Evolutionary conservation across 106 monocot species (phyloP).

Genomic region (Agapanthus africanus): DNA sequence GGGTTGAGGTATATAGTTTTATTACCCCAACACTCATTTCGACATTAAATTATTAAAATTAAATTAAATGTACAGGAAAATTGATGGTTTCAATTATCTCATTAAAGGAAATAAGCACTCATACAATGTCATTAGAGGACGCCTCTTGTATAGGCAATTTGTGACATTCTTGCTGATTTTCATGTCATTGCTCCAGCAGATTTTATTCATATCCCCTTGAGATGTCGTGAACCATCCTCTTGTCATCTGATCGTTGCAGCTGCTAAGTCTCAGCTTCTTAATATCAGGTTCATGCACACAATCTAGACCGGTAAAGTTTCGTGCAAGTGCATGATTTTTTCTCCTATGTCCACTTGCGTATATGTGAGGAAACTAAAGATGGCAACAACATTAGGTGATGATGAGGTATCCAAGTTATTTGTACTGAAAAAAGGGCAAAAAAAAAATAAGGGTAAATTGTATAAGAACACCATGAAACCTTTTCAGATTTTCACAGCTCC

Average conservation of each 20-base stretch:
- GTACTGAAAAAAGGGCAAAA: no score
- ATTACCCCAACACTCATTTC: no score
- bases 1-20: no score
- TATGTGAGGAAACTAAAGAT: slow-evolving; percentile 35
- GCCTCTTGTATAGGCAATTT: slow-evolving; percentile 42
- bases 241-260: slow-evolving; percentile 44
- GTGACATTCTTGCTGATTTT: slow-evolving; percentile 18
- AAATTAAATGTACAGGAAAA: not conserved
- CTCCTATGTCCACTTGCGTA: slow-evolving; percentile 13
- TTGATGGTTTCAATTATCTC: not conserved
- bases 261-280: slow-evolving; percentile 27
- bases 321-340: slow-evolving; percentile 19
- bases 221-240: slow-evolving; percentile 41
- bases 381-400: not conserved
- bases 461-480: no score
- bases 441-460: no score
- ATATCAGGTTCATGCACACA: slow-evolving; percentile 6
- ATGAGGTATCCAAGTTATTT: not conserved
- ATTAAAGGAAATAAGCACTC: slow-evolving; percentile 12
- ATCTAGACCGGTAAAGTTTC: slow-evolving; percentile 9
- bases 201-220: slow-evolving; percentile 21
- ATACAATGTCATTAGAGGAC: slow-evolving; percentile 26
- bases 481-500: no score
- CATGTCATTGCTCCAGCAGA: slow-evolving; percentile 47
- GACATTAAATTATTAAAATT: not conserved